These are phyloP conservation scores for Coprinopsis sp. DNA, from an alignment of 768 basidiomycete species.

Conservation along the genomic window DNA sequence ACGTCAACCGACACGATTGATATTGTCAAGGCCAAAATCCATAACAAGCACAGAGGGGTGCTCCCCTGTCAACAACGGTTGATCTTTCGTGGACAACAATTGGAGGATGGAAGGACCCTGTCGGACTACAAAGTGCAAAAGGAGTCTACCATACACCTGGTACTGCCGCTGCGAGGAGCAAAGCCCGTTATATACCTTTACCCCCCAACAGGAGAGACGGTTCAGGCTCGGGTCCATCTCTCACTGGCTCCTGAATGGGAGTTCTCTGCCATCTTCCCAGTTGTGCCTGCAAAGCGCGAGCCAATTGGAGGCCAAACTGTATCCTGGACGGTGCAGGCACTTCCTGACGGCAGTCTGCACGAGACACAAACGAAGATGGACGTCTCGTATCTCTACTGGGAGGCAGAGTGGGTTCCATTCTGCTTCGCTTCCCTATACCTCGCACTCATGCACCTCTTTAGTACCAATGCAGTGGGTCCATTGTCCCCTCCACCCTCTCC, in stretches of 20 bases:
- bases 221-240: slow-evolving; percentile 25
- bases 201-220: slow-evolving; percentile 23
- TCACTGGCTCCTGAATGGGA: slow-evolving; percentile 26
- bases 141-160: not conserved
- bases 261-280: slow-evolving; percentile 31
- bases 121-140: not conserved
- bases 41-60: not conserved
- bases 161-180: not conserved
- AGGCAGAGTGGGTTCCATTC: slow-evolving; percentile 15
- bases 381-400: slow-evolving; percentile 35
- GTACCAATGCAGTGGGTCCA: not conserved
- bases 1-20: no score
- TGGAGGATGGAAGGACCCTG: not conserved
- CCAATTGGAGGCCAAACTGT: slow-evolving; percentile 17
- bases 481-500: slow-evolving; percentile 5
- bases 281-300: slow-evolving; percentile 19
- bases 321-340: slow-evolving; percentile 30
- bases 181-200: slow-evolving; percentile 35
- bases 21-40: not conserved
- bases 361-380: slow-evolving; percentile 23
- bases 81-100: not conserved
- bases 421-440: not conserved
- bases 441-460: not conserved
- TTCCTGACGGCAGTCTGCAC: slow-evolving; percentile 23
- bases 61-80: slow-evolving; percentile 29